Evolutionary conservation across 2,329 filamentous ascomycete species (phyloP), one percentile per base, ranked within the genome.

Genomic region (Ploettnerulaceae sp.): DNA sequence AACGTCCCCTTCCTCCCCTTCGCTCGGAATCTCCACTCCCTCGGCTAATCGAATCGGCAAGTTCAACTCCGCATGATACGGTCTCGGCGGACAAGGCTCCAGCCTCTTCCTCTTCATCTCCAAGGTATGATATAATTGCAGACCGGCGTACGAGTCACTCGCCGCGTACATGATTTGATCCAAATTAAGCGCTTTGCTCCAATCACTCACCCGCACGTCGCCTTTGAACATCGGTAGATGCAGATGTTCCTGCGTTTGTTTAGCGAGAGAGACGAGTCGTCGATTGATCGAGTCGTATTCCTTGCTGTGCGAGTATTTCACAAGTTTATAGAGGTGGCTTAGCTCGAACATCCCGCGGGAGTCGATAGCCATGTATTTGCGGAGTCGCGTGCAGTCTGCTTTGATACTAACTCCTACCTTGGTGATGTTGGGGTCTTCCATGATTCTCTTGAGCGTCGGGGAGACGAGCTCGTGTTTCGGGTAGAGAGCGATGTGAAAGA

Each of bases 331-430:
- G 18, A 95, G 67, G 61, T 95, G 85, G 62, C 86, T 91, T 6
- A 95, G 73, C 66, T 96, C 90, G 51, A 95, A 78, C 3, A 87
- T 69, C 0, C 86, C 86, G 39, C 71, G 74, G 1, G 81, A 71
- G 0, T 84, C 63, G 20, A 95, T 73, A 0, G 67, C 70, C 3
- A 95, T 73, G 52, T 71, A 78, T n/a, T 77, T 84, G 21, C 70
- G 72, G 9, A 96, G 61, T 22, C 89, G 79, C 2, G 78, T 83
- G 49, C 76, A 77, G 54, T 88, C 89, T 28, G 76, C 84, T 56
- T 77, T 76, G 56, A 96, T 84, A 42, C 75, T 72, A 3, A 95
- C 89, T 8, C 91, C 91, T 2, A 77, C 73, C 64, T 96, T 96
- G 29, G 76, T 76, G 47, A 94, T 73, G 1, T 69, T 64, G 0